A percentile compares a stretch with the other conserved stretches of the same genome.
Evolutionary conservation across 2,329 filamentous ascomycete species (phyloP).

Genomic region (Aulographum hederae): DNA sequence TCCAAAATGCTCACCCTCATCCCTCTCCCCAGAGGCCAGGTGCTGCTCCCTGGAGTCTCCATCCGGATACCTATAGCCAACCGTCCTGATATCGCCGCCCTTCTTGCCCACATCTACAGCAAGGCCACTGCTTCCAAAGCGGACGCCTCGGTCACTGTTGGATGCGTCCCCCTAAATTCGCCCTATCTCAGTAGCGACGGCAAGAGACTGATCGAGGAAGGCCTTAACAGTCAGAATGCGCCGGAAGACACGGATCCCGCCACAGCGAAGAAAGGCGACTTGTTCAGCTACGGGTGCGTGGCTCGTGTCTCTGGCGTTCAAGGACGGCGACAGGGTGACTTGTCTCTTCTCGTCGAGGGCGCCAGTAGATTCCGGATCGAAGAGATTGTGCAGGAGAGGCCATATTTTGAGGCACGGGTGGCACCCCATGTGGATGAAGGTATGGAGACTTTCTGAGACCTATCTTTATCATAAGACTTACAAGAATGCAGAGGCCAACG

Average conservation of each 20-base stretch:
- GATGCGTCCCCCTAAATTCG: constrained; percentile 72
- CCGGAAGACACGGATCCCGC: constrained; percentile 27
- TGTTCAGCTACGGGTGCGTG: constrained; percentile 70
- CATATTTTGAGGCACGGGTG: constrained; percentile 74
- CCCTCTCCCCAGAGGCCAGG: constrained; percentile 59
- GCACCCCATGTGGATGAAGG: constrained; percentile 51
- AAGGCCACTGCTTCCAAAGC: constrained; percentile 36
- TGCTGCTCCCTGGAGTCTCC: constrained; percentile 72
- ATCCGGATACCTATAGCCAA: constrained; percentile 69
- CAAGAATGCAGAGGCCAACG: constrained; percentile 11
- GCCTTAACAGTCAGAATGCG: constrained; percentile 16
- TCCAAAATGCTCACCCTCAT: constrained; percentile 19
- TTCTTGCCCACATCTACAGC: constrained; percentile 72
- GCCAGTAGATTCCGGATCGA: constrained; percentile 59
- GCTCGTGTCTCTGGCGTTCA: constrained; percentile 30
- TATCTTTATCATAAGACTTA: not conserved
- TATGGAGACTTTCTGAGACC: constrained; percentile 19
- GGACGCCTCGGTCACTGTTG: constrained; percentile 43
- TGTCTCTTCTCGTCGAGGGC: constrained; percentile 75
- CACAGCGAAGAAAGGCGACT: constrained; percentile 33
- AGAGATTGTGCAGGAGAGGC: constrained; percentile 55
- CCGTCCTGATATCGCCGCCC: constrained; percentile 72
- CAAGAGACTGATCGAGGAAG: constrained; percentile 44
- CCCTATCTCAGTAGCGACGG: constrained; percentile 56
- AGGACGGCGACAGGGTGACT: constrained; percentile 34